phyloP scores from a whole-genome alignment of 2,329 filamentous ascomycete species.

The Fusarium aywerte region DNA sequence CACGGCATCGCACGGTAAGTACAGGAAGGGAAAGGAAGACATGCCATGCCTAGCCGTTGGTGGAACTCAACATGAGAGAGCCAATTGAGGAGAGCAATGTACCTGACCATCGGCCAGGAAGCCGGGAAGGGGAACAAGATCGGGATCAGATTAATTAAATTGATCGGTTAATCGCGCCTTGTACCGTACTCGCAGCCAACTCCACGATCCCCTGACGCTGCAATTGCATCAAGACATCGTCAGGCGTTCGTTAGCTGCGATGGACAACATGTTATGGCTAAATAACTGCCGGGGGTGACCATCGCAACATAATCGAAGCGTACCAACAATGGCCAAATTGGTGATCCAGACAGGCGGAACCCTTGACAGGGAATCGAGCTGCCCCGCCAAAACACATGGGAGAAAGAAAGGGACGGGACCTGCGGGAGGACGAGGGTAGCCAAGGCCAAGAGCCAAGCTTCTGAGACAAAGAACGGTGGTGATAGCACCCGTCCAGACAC shows the following conservation, averaged over 20 bases:
- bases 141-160: neutral
- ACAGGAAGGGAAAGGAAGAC: neutral
- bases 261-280: constrained; percentile 23
- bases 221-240: constrained; percentile 22
- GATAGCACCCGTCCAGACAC: neutral
- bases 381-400: constrained; percentile 16
- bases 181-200: constrained; percentile 6
- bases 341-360: constrained; percentile 38
- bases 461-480: constrained; percentile 18
- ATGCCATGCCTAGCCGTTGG: constrained; percentile 21
- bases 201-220: constrained; percentile 11
- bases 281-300: constrained; percentile 16
- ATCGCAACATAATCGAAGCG: constrained; percentile 34
- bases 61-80: constrained; percentile 17
- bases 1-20: constrained; percentile 23
- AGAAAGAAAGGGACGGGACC: constrained; percentile 1
- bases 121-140: neutral
- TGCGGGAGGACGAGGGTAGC: neutral
- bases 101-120: neutral
- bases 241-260: constrained; percentile 26
- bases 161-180: neutral
- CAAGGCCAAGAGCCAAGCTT: constrained; percentile 12
- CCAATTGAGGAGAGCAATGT: neutral
- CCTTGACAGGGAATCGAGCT: constrained; percentile 35
- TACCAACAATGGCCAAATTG: constrained; percentile 27